Base-by-base conservation (phyloP, 2,329 filamentous ascomycete species). In the Aspergillus sp. region DNA sequence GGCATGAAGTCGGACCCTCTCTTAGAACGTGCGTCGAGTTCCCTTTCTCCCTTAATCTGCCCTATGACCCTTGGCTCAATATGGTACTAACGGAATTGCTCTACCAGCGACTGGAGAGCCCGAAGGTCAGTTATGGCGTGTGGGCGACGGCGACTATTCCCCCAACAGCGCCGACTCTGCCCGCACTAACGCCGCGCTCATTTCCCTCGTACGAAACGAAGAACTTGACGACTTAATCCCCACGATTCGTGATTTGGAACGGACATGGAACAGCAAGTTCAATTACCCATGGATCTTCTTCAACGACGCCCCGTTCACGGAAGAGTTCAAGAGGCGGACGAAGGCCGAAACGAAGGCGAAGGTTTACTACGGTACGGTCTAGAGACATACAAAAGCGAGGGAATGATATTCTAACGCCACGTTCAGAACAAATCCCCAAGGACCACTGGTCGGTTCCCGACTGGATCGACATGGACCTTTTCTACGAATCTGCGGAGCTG, bases 201-300 rank as follows among this genome's bases (percentile, higher is more conserved):
- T 98, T 56, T 86, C 90, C 19, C 80, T 98, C 33, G 93, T 98
- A 48, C 85, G 93, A 52, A 98, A 98, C 63, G 83, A 88, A 64
- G 93, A 98, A 74, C 74, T 96, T 23, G 73, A 82, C 19, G 87
- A 85, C 42, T 86, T 98, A 76, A 75, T 97, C 22, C 81, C 85
- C 64, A 89, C 90, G 22, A 98, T 98, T 88, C 72, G 72, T 47
- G 91, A 98, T 63, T 78, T 98, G 51, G 93, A 98, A 73, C 76
- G 86, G 56, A 97, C 91, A 1, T 98, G 90, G 90, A 98, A 98
- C 64, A 77, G 82, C 76, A 98, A 98, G 66, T 98, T 97, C 81
- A 98, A 98, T 75, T 98, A 98, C 65, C 93, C 93, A 0, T 98
- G 93, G 89, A 96, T 90, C 7, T 98, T 98, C 69, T 94, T 98